These are phyloP conservation scores for Omphalotus guepiniiformis DNA, from an alignment of 768 basidiomycete genomes.

Conservation along the genomic window DNA sequence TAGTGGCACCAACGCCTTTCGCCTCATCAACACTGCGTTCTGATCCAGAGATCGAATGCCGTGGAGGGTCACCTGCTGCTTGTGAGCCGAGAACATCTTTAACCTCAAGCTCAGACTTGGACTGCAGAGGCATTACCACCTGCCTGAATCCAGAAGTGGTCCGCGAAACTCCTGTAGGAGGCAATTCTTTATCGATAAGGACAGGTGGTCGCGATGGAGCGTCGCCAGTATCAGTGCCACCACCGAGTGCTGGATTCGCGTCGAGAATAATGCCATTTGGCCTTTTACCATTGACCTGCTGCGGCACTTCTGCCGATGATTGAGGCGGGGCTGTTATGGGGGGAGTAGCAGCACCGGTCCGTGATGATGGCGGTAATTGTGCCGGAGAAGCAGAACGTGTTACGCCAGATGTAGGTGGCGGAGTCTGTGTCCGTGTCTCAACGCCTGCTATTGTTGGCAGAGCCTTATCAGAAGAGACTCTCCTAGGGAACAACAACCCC, in stretches of 20 bases:
- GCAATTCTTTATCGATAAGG: slow-evolving; percentile 7
- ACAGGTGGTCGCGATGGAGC: slow-evolving; percentile 7
- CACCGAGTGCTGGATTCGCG: no score
- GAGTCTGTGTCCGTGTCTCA: background rate
- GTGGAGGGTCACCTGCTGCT: background rate
- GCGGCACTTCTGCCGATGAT: background rate
- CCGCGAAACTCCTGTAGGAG: slow-evolving; percentile 3
- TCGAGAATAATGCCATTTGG: no score
- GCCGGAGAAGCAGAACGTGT: no score
- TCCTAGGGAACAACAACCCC: slow-evolving; percentile 38
- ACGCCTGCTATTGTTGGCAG: slow-evolving; percentile 25
- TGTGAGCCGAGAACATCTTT: background rate
- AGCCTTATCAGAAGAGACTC: slow-evolving; percentile 31
- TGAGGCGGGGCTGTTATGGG: no score
- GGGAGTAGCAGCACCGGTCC: no score
- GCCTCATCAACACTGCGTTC: no score
- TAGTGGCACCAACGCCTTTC: background rate
- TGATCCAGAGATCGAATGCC: background rate
- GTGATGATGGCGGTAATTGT: background rate
- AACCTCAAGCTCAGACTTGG: background rate
- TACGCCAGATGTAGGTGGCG: background rate
- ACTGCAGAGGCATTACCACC: slow-evolving; percentile 3
- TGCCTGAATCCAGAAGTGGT: slow-evolving; percentile 9
- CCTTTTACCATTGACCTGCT: no score
- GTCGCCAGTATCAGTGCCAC: no score